Percentiles rank a stretch among this genome's conserved stretches.
phyloP scores from a whole-genome alignment of 805 yeast genomes.

The Barnettozyma sucrosica region DNA sequence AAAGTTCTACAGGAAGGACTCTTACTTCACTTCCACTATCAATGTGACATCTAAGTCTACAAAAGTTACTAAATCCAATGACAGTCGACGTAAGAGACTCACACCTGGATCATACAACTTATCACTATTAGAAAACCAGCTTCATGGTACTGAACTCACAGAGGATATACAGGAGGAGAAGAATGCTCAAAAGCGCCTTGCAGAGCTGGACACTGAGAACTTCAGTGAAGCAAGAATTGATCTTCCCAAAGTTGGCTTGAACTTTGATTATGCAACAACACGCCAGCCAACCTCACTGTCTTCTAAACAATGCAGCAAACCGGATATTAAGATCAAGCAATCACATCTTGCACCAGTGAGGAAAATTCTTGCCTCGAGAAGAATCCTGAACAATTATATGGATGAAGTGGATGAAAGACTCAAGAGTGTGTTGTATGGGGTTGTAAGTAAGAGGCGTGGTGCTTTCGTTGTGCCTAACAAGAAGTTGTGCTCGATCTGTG shows the following conservation, averaged over 20 bases:
- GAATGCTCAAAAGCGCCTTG: slow-evolving; percentile 33
- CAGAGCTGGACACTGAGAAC: slow-evolving; percentile 38
- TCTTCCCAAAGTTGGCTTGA: slow-evolving; percentile 29
- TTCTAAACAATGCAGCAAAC: slow-evolving; percentile 8
- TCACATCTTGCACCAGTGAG: slow-evolving; percentile 29
- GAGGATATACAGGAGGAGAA: slow-evolving; percentile 29
- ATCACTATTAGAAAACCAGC: slow-evolving; percentile 20
- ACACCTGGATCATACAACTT: slow-evolving; percentile 26
- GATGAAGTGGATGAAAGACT: slow-evolving; percentile 36
- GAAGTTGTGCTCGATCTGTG: slow-evolving; percentile 42
- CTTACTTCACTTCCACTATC: slow-evolving; percentile 24
- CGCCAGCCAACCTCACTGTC: slow-evolving; percentile 10
- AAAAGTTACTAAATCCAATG: slow-evolving; percentile 10
- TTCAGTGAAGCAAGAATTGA: slow-evolving; percentile 38
- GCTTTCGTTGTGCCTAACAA: slow-evolving; percentile 30
- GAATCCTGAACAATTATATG: slow-evolving; percentile 34
- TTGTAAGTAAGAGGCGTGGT: slow-evolving; percentile 27
- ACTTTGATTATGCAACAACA: slow-evolving; percentile 22
- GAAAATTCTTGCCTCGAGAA: slow-evolving; percentile 35
- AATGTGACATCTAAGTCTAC: slow-evolving; percentile 19
- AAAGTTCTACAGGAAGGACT: slow-evolving; percentile 16
- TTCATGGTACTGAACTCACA: slow-evolving; percentile 25
- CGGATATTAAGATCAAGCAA: slow-evolving; percentile 21
- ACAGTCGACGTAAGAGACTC: slow-evolving; percentile 20
- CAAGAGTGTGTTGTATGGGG: slow-evolving; percentile 27